Base-by-base conservation (phyloP, 164 flowering plant genomes). In the Tetracentron sinense region DNA sequence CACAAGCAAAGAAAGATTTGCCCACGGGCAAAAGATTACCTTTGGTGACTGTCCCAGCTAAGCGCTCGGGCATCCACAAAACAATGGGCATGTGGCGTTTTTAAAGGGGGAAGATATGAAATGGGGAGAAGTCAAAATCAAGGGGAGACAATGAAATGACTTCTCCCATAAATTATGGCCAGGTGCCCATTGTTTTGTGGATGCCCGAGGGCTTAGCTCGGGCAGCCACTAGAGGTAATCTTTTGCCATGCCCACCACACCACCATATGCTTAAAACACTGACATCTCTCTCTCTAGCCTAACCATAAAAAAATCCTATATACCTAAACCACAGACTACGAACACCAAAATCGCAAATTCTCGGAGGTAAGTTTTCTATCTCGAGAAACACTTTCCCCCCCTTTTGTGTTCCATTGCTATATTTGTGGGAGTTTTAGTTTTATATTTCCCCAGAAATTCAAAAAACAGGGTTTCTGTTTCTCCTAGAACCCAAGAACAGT, bases 381-480 rank as follows among this genome's bases (percentile, higher is more conserved):
- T n/a, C 22, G 10, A 29, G 26, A 22, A 52, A 51, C 19, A 21
- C 22, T 62, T 62, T 17, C 31, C 44, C 31, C 15, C 16, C 16
- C 15, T 10, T 61, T 0, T 59, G 2, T 19, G 26, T 31, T 49
- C 11, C 5, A 10, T 10, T 1, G 44, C 14, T 38, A 10, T 38
- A 38, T 38, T 47, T 61, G 17, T 20, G 28, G 26, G n/a, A 1
- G 21, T 27, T 19, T 61, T 29, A 26, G 14, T 30, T 61, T 23
- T 49, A 28, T 30, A 8, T 49, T 21, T 21, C 20, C 15, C 30
- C 0, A 25, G 4, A 16, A 27, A 26, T 27, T 11, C 19, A 23
- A 26, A 33, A 62, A 23, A 48, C 51, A 62, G 57, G 65, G 65
- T 52, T 62, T 33, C 23, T 50, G 25, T 44, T 17, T 38, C 31